Base-by-base conservation (phyloP, 2,329 filamentous ascomycete species). In the Calonectria multiphialidica region DNA sequence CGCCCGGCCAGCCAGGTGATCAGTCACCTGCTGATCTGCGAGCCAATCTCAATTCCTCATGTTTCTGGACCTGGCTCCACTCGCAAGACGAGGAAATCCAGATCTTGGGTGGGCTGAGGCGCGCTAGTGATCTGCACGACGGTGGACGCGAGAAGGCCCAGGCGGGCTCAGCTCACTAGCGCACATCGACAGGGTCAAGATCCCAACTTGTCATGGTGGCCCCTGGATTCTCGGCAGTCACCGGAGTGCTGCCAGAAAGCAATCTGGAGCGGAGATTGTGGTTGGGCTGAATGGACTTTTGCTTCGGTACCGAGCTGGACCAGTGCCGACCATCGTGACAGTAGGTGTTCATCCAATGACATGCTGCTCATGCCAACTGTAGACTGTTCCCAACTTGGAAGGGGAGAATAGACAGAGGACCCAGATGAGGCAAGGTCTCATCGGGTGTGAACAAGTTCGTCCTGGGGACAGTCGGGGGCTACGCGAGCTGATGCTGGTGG, bases 101-200 rank as follows among this genome's bases (percentile, higher is more conserved):
- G 77, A 79, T 79, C 77, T 78, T 74, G 73, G 37, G 78, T 79
- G 73, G 75, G 77, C 73, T 78, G 78, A 75, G 71, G 68, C 67
- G 70, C 77, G 69, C 78, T 79, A 79, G 77, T 70, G 75, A 79
- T 77, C 74, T 79, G 77, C 78, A 77, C 70, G 77, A 74, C 76
- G 76, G 78, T 79, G 78, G 77, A 69, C 76, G 71, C 61, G 72
- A 74, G 68, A 62, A 79, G 70, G 66, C 63, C 75, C 74, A 74
- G 73, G 71, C 76, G 69, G 33, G 73, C 72, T 77, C 77, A 79
- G 77, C 76, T 79, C 76, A 73, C 76, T 79, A 79, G 77, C 71
- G 77, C 66, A 44, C 30, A 53, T 47, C 62, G 63, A 66, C 62
- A 57, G 53, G 68, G 68, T 71, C 65, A 64, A 25, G 49, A 49